Evolutionary conservation across 768 basidiomycete species (phyloP).

Genomic region (Amanita subjunquillea): DNA sequence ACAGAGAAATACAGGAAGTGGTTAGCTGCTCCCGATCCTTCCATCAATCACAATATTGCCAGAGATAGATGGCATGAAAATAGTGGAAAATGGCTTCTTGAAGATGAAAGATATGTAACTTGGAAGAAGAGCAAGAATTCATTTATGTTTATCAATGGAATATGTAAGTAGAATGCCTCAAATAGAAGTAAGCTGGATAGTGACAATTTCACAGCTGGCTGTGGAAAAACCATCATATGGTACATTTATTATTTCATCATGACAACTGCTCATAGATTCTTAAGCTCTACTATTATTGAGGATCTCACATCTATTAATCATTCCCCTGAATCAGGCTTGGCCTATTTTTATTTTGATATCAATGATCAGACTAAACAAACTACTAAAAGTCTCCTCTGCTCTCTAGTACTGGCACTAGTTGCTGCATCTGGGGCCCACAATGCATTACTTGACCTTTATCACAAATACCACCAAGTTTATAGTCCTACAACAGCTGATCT

Average conservation of each 20-base stretch:
- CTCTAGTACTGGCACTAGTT: neutral
- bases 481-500: neutral
- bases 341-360: slow-evolving; percentile 1
- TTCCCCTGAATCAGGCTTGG: neutral
- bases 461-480: neutral
- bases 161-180: neutral
- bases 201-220: neutral
- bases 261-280: neutral
- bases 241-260: neutral
- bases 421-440: neutral
- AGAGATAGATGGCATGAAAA: neutral
- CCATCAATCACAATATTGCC: neutral
- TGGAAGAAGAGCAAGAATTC: neutral
- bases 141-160: neutral
- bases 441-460: neutral
- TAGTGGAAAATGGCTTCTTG: neutral
- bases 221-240: slow-evolving; percentile 2
- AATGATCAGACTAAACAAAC: neutral
- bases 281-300: neutral
- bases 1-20: neutral
- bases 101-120: neutral
- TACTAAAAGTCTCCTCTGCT: neutral
- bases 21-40: neutral
- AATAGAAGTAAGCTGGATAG: neutral
- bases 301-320: neutral